These are phyloP conservation scores for Aspergillus amoenus DNA, from an alignment of 2,329 filamentous ascomycete species.

Conservation along the genomic window DNA sequence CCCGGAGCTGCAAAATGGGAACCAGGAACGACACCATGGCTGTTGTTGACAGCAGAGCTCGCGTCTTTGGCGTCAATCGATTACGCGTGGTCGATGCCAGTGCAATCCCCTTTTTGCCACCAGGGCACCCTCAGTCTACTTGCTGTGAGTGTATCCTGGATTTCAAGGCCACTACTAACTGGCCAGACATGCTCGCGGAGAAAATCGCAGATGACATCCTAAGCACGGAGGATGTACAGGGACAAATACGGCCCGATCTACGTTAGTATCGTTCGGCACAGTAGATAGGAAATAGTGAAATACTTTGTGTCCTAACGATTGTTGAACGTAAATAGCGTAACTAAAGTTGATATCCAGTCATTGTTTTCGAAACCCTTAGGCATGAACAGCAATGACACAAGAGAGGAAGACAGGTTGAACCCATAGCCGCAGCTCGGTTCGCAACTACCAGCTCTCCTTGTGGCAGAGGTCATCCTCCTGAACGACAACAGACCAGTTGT, in stretches of 20 bases:
- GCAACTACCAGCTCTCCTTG: too few species aligned
- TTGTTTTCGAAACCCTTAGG: too few species aligned
- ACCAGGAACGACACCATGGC: slow-evolving; percentile 26
- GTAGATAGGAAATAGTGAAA: neutral
- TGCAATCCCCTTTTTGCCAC: slow-evolving; percentile 34
- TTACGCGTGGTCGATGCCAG: slow-evolving; percentile 38
- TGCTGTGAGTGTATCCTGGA: slow-evolving; percentile 28
- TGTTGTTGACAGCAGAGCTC: slow-evolving; percentile 32
- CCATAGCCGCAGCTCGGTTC: too few species aligned
- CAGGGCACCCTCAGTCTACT: slow-evolving; percentile 39
- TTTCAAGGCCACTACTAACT: neutral
- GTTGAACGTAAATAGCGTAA: neutral
- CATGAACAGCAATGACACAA: too few species aligned
- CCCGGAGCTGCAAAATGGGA: slow-evolving; percentile 41
- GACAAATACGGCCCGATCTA: neutral
- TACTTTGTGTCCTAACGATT: neutral
- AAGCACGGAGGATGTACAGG: neutral
- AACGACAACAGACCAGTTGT: too few species aligned
- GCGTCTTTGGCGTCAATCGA: slow-evolving; percentile 29
- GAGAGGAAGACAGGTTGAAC: too few species aligned
- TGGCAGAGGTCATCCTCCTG: too few species aligned
- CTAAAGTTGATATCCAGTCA: neutral
- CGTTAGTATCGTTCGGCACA: neutral
- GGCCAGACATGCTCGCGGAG: slow-evolving; percentile 37
- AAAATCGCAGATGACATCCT: slow-evolving; percentile 33